Percentiles rank a stretch among this genome's conserved stretches.
phyloP scores from a whole-genome alignment of 2,329 filamentous ascomycete species.

The Colletotrichum siamense region DNA sequence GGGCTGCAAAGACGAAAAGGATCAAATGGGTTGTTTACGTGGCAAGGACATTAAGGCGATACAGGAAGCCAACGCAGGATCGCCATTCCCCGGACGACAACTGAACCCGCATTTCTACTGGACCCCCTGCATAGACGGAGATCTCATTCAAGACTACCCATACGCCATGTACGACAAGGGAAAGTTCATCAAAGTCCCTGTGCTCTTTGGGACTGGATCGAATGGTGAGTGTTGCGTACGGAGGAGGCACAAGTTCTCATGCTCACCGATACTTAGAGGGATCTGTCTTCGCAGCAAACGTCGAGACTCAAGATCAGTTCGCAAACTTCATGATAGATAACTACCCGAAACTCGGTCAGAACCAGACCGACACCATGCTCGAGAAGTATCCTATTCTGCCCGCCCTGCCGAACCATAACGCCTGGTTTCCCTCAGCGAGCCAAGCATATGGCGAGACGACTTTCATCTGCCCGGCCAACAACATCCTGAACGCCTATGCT shows the following conservation, averaged over 20 bases:
- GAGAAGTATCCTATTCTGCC: slow-evolving; percentile 42
- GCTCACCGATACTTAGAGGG: slow-evolving; percentile 43
- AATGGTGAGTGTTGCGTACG: slow-evolving; percentile 38
- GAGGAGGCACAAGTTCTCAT: too few species aligned
- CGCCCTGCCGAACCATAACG: slow-evolving; percentile 39
- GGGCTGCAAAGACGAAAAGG: slow-evolving; percentile 36
- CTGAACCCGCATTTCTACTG: slow-evolving; percentile 51
- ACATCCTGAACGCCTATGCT: slow-evolving; percentile 40
- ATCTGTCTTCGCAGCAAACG: slow-evolving; percentile 47
- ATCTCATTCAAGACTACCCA: slow-evolving; percentile 46
- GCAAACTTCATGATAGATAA: slow-evolving; percentile 49
- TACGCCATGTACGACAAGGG: slow-evolving; percentile 44
- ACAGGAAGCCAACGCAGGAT: slow-evolving; percentile 45
- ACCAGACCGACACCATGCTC: slow-evolving; percentile 40
- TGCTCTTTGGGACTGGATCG: slow-evolving; percentile 49
- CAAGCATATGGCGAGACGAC: slow-evolving; percentile 51
- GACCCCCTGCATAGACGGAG: slow-evolving; percentile 55
- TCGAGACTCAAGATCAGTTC: slow-evolving; percentile 37
- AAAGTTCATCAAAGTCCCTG: slow-evolving; percentile 47
- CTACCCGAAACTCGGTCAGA: slow-evolving; percentile 46
- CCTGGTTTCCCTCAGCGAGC: slow-evolving; percentile 49
- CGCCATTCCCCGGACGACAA: slow-evolving; percentile 42
- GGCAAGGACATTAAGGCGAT: slow-evolving; percentile 35
- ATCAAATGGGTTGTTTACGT: slow-evolving; percentile 49
- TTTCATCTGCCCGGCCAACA: slow-evolving; percentile 49